Evolutionary conservation across 805 yeast genomes (phyloP).

Genomic region (Hanseniaspora vineae): DNA sequence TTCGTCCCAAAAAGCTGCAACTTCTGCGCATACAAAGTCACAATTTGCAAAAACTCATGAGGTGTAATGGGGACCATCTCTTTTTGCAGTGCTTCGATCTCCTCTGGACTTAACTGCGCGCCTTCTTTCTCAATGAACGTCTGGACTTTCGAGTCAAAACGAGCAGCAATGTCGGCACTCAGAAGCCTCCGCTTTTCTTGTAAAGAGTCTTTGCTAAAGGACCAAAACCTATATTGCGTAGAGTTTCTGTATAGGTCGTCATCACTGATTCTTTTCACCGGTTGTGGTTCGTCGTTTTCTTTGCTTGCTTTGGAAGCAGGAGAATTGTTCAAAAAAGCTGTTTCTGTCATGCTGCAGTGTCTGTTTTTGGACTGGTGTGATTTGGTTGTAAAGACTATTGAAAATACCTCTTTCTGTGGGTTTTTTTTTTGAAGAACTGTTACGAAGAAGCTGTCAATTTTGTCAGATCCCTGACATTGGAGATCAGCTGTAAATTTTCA

Average conservation of each 20-base stretch:
- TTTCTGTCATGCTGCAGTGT: too few species aligned
- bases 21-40: conserved; percentile 61
- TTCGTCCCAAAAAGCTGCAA: conserved; percentile 57
- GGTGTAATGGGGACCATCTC: conserved; percentile 35
- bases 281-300: conserved; percentile 8
- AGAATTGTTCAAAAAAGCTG: too few species aligned
- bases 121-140: conserved; percentile 17
- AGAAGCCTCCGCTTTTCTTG: conserved; percentile 32
- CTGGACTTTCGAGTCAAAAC: conserved; percentile 23
- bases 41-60: conserved; percentile 60
- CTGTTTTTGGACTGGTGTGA: too few species aligned
- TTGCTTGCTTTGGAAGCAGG: too few species aligned
- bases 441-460: too few species aligned
- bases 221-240: conserved; percentile 78
- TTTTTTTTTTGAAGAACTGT: too few species aligned
- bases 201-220: conserved; percentile 54
- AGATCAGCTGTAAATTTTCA: too few species aligned
- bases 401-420: too few species aligned
- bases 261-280: conserved; percentile 36
- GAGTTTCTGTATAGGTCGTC: conserved; percentile 86
- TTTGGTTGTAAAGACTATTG: too few species aligned
- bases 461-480: too few species aligned
- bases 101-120: conserved; percentile 20
- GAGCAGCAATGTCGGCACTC: conserved; percentile 39
- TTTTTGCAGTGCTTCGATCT: conserved; percentile 16